Conservation (phyloP, 495 filamentous ascomycete species). For the Hypoxylon cercidicola region DNA sequence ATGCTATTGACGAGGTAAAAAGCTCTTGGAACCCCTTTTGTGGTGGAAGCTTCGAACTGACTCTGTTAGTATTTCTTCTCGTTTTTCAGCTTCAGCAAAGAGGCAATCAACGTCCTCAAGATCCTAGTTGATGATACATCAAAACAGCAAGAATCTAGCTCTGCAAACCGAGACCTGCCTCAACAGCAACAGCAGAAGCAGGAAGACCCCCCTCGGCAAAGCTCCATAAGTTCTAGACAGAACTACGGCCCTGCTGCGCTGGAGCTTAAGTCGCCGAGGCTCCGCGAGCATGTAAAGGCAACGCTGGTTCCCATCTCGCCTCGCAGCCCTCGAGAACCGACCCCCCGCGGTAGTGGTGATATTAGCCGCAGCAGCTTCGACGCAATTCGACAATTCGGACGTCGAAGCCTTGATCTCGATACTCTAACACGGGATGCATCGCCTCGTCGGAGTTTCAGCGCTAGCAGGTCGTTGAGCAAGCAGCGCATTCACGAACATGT, state of each 20-base stretch:
- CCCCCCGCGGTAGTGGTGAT: slow-evolving; percentile 58
- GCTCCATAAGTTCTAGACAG: slow-evolving; percentile 18
- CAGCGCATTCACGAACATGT: slow-evolving; percentile 53
- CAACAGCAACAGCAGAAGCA: slow-evolving; percentile 19
- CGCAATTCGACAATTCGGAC: slow-evolving; percentile 53
- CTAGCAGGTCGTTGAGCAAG: slow-evolving; percentile 59
- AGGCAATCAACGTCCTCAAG: slow-evolving; percentile 82
- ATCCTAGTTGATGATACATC: slow-evolving; percentile 75
- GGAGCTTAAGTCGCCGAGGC: slow-evolving; percentile 55
- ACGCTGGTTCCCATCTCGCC: slow-evolving; percentile 69
- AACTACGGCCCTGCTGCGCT: slow-evolving; percentile 44
- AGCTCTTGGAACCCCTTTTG: background rate
- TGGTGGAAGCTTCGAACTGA: slow-evolving; percentile 35
- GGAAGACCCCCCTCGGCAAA: slow-evolving; percentile 21
- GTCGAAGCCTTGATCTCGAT: slow-evolving; percentile 63
- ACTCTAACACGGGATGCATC: slow-evolving; percentile 49
- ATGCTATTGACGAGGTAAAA: slow-evolving; percentile 90
- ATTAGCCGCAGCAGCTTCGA: slow-evolving; percentile 53
- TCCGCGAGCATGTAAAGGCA: slow-evolving; percentile 71
- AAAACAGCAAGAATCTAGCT: slow-evolving; percentile 52
- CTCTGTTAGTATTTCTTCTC: slow-evolving; percentile 90
- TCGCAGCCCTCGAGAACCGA: slow-evolving; percentile 60
- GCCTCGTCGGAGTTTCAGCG: slow-evolving; percentile 68
- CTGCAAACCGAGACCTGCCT: slow-evolving; percentile 28
- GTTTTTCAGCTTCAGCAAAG: slow-evolving; percentile 88